A percentile compares a stretch with the other conserved stretches of the same genome.
Evolutionary conservation across 352 stramenopile species (phyloP).

Genomic region (Globisporangium megalacanthum): DNA sequence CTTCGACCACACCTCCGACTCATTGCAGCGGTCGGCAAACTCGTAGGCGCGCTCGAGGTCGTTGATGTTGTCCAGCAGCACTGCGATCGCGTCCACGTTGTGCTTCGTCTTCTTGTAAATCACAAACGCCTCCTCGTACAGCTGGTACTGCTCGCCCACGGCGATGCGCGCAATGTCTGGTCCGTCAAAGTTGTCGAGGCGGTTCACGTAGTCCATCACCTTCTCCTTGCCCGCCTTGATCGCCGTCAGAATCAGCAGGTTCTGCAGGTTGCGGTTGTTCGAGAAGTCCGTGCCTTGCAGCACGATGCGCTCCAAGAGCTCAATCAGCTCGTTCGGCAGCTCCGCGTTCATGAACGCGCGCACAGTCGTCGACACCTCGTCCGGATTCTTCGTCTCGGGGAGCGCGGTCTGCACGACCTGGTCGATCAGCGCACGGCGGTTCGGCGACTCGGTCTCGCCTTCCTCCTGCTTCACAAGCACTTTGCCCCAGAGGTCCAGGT

Average conservation of each 20-base stretch:
- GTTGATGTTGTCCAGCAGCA: constrained; percentile 95
- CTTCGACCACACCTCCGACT: constrained; percentile 98
- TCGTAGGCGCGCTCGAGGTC: constrained; percentile 98
- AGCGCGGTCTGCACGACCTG: constrained; percentile 99
- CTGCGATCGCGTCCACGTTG: constrained; percentile 92
- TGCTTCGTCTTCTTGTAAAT: constrained; percentile 99
- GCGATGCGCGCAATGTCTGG: constrained; percentile 99
- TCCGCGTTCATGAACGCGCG: constrained; percentile 99
- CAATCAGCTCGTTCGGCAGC: constrained; percentile 98
- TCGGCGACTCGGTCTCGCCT: constrained; percentile 86
- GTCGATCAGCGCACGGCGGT: constrained; percentile 97
- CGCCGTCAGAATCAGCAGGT: constrained; percentile 99
- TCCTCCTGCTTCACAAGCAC: constrained; percentile 92
- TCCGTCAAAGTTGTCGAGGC: constrained; percentile 99
- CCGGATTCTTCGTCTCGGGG: constrained; percentile 97
- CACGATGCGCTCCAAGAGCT: constrained; percentile 99
- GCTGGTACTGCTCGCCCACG: constrained; percentile 96
- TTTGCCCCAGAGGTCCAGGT: constrained; percentile 98
- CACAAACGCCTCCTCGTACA: constrained; percentile 99
- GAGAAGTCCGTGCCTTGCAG: constrained; percentile 99
- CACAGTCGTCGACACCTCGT: constrained; percentile 99
- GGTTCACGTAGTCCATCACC: constrained; percentile 99
- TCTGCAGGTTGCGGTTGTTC: constrained; percentile 99
- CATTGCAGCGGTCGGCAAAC: constrained; percentile 98
- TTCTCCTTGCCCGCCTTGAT: constrained; percentile 98